Conservation (phyloP, 371 early-diverging fungal genomes). For the Apophysomyces variabilis region DNA sequence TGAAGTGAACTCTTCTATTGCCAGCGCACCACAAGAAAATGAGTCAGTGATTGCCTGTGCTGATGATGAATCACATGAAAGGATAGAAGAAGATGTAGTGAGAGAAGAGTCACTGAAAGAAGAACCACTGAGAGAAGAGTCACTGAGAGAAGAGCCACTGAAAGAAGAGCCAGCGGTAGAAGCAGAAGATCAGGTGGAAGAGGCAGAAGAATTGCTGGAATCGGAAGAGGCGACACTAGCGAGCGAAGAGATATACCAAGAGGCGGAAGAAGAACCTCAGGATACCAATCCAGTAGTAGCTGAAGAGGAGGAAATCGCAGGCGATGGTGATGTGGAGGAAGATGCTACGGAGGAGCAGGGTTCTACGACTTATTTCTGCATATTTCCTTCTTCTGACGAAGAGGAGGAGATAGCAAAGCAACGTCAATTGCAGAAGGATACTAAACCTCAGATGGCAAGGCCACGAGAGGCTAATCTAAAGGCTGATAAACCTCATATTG, state of each 20-base stretch:
- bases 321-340: neutral
- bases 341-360: neutral
- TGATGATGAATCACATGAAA: neutral
- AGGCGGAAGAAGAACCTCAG: too few species aligned
- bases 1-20: neutral
- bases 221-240: too few species aligned
- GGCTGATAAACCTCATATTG: too few species aligned
- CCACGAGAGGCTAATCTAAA: too few species aligned
- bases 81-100: neutral
- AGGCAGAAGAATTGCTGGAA: too few species aligned
- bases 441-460: neutral
- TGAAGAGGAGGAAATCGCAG: neutral
- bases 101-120: too few species aligned
- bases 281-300: too few species aligned
- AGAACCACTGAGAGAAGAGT: too few species aligned
- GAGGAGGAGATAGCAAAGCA: neutral
- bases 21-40: neutral
- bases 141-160: too few species aligned
- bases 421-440: neutral
- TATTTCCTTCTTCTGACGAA: constrained; percentile 10
- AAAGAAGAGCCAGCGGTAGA: neutral
- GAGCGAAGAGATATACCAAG: too few species aligned
- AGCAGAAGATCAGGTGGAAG: neutral
- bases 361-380: constrained; percentile 11
- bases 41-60: neutral